Conservation (phyloP, 352 stramenopile species). For the Lagenidium giganteum region DNA sequence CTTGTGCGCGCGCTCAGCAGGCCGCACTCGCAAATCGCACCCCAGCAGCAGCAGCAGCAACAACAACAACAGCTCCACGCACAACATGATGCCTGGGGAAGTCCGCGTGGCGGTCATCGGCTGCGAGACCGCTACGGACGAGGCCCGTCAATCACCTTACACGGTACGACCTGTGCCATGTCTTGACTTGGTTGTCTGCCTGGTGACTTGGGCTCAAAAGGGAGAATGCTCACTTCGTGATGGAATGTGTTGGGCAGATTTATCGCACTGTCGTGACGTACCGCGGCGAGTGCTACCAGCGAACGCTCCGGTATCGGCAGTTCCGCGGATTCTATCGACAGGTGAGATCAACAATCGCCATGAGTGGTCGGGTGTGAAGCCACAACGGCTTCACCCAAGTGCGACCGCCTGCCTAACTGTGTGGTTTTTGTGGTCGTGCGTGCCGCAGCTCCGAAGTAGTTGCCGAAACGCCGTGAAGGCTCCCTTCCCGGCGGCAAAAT, state of each 20-base stretch:
- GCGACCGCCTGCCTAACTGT: no score
- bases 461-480: slow-evolving; percentile 16
- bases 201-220: no score
- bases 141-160: slow-evolving; percentile 34
- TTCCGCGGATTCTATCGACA: slow-evolving; percentile 49
- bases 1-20: no score
- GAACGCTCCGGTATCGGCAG: slow-evolving; percentile 61
- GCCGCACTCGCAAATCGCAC: no score
- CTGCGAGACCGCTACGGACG: slow-evolving; percentile 35
- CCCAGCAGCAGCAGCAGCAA: no score
- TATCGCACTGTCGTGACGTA: slow-evolving; percentile 73
- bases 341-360: no score
- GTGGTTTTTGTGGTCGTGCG: no score
- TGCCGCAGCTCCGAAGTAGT: no score
- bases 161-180: slow-evolving; percentile 25
- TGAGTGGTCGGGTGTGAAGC: no score
- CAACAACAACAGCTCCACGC: no score
- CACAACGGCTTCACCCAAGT: no score
- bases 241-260: slow-evolving; percentile 20
- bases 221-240: background rate
- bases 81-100: background rate
- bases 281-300: slow-evolving; percentile 56
- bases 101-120: slow-evolving; percentile 66
- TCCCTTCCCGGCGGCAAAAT: slow-evolving; percentile 46
- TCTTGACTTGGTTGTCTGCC: background rate